Conservation (phyloP, 2,329 filamentous ascomycete species). For the Arthrobotrys sphaeroides region DNA sequence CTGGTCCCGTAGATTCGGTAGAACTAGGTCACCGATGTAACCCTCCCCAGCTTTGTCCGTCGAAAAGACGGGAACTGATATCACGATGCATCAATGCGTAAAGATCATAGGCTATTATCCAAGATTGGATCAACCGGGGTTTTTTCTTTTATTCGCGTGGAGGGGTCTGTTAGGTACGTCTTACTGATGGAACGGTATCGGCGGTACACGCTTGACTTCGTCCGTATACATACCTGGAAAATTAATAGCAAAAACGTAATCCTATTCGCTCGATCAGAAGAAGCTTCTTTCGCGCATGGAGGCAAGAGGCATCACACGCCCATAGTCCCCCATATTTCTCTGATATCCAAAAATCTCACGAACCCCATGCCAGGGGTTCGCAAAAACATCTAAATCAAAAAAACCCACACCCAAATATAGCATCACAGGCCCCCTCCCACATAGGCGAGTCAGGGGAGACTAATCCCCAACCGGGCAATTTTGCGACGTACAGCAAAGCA, state of each 20-base stretch:
- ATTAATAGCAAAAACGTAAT: too few relatives aligned
- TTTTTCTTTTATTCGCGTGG: neutral
- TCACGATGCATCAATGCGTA: slow-evolving; percentile 29
- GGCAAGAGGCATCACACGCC: slow-evolving; percentile 30
- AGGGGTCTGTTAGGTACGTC: neutral
- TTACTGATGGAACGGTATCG: slow-evolving; percentile 14
- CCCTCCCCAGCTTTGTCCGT: slow-evolving; percentile 6
- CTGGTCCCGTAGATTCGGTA: slow-evolving; percentile 1
- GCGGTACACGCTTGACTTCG: neutral
- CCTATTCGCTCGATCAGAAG: neutral
- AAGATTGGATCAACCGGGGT: slow-evolving; percentile 9
- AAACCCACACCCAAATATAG: slow-evolving; percentile 36
- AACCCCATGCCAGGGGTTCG: slow-evolving; percentile 6
- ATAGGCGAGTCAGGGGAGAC: slow-evolving; percentile 40
- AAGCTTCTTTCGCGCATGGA: slow-evolving; percentile 2
- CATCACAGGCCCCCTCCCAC: slow-evolving; percentile 13
- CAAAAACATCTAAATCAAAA: too few relatives aligned
- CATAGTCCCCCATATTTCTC: neutral
- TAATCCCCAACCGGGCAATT: slow-evolving; percentile 35
- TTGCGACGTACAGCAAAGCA: slow-evolving; percentile 34
- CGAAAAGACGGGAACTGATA: slow-evolving; percentile 32
- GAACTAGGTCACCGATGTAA: slow-evolving; percentile 25
- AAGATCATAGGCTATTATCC: slow-evolving; percentile 42
- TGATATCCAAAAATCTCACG: neutral
- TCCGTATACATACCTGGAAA: neutral